Conservation (phyloP, 2,329 filamentous ascomycete genomes). For the Metarhizium guizhouense region DNA sequence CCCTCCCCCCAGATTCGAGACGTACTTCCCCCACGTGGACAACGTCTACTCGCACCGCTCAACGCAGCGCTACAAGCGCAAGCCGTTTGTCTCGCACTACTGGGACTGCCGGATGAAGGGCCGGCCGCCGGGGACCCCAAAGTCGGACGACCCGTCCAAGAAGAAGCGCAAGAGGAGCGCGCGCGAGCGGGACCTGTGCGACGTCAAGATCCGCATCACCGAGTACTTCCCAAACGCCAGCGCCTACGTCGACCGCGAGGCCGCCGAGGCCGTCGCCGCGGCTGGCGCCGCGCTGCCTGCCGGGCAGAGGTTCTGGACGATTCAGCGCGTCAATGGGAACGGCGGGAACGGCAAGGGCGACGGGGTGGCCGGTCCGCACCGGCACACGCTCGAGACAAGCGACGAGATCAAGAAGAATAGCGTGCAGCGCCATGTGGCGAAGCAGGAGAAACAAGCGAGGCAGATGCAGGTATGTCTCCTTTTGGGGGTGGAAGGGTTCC, state of each 20-base stretch:
- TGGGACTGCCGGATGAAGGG: slow-evolving; percentile 80
- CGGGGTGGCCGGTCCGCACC: slow-evolving; percentile 62
- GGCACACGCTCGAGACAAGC: slow-evolving; percentile 63
- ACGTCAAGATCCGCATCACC: slow-evolving; percentile 81
- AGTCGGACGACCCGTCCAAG: slow-evolving; percentile 71
- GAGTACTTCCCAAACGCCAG: slow-evolving; percentile 58
- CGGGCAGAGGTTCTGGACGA: slow-evolving; percentile 58
- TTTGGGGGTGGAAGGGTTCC: neutral
- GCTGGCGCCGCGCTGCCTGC: slow-evolving; percentile 17
- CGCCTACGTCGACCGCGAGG: slow-evolving; percentile 22
- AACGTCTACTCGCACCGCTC: slow-evolving; percentile 80
- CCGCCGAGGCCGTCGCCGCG: slow-evolving; percentile 10
- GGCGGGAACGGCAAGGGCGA: slow-evolving; percentile 65
- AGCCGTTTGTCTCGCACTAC: slow-evolving; percentile 75
- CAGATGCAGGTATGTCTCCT: slow-evolving; percentile 28
- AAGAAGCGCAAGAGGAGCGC: slow-evolving; percentile 72
- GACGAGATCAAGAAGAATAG: slow-evolving; percentile 77
- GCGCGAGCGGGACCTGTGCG: slow-evolving; percentile 70
- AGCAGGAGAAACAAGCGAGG: slow-evolving; percentile 56
- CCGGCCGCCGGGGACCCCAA: slow-evolving; percentile 67
- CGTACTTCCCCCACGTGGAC: slow-evolving; percentile 75
- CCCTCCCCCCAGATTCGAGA: slow-evolving; percentile 57
- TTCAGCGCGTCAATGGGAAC: slow-evolving; percentile 70
- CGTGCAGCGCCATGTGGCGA: slow-evolving; percentile 56
- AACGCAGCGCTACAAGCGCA: slow-evolving; percentile 72